phyloP scores from a whole-genome alignment of 176 grass and related monocot genomes.

The Cenchrus purpureus region DNA sequence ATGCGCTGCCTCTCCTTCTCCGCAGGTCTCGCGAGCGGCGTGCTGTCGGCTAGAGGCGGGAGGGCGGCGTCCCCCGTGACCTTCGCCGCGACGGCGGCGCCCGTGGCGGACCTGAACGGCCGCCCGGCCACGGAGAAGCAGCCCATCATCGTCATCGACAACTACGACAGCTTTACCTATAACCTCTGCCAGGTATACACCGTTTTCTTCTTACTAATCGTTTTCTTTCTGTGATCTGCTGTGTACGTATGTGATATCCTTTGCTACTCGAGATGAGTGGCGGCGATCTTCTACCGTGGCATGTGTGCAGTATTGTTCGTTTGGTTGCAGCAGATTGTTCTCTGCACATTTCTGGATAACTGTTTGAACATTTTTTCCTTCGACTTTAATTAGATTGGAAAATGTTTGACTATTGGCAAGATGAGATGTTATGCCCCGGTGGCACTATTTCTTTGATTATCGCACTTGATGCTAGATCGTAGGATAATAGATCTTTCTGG shows the following conservation, averaged over 20 bases:
- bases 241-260: neutral
- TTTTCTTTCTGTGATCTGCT: neutral
- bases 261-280: neutral
- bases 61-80: slow-evolving; percentile 8
- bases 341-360: neutral
- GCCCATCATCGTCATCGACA: slow-evolving; percentile 91
- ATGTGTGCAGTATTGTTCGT: neutral
- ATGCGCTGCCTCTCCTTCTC: neutral
- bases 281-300: neutral
- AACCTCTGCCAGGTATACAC: slow-evolving; percentile 90
- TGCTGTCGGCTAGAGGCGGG: neutral
- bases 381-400: neutral
- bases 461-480: neutral
- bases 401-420: neutral
- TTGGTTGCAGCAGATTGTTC: neutral
- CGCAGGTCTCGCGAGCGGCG: slow-evolving; percentile 15
- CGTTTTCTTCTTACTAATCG: neutral
- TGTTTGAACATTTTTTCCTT: neutral
- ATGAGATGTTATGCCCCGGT: neutral
- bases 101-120: slow-evolving; percentile 38
- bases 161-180: slow-evolving; percentile 98
- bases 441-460: neutral
- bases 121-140: slow-evolving; percentile 41
- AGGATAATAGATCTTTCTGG: neutral
- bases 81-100: slow-evolving; percentile 15